phyloP scores from a whole-genome alignment of 176 grass and related monocot genomes.

The Ananas comosus region DNA sequence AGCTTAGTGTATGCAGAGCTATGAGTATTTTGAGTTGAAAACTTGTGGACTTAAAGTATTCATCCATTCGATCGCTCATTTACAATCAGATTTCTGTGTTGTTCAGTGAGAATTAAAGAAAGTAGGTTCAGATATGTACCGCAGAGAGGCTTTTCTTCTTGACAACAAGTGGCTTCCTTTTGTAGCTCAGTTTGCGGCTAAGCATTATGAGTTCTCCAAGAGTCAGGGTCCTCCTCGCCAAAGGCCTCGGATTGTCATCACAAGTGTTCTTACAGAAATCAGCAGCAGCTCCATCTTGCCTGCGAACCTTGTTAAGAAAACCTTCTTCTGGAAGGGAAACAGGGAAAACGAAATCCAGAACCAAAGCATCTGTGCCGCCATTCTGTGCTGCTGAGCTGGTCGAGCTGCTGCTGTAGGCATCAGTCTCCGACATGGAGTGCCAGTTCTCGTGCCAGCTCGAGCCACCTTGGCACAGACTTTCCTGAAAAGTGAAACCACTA shows the following conservation, averaged over 20 bases:
- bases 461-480: background rate
- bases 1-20: no score
- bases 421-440: constrained; percentile 1
- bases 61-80: background rate
- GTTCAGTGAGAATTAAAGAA: constrained; percentile 1
- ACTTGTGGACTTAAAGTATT: background rate
- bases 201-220: constrained; percentile 83
- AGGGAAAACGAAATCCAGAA: constrained; percentile 47
- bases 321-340: constrained; percentile 43
- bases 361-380: constrained; percentile 27
- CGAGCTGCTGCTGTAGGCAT: constrained; percentile 37
- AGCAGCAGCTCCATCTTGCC: background rate
- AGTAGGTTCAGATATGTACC: constrained; percentile 28
- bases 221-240: constrained; percentile 41
- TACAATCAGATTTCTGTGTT: background rate
- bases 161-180: constrained; percentile 25
- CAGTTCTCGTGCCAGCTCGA: constrained; percentile 13
- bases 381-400: constrained; percentile 9
- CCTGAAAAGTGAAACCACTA: background rate
- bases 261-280: constrained; percentile 12
- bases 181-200: constrained; percentile 48
- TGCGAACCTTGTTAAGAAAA: constrained; percentile 10
- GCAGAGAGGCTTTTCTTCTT: constrained; percentile 33
- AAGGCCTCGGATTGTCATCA: constrained; percentile 19
- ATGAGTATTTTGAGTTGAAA: no score